Conservation (phyloP, 1,284 basidiomycete genomes). For the Tremellales sp. region DNA sequence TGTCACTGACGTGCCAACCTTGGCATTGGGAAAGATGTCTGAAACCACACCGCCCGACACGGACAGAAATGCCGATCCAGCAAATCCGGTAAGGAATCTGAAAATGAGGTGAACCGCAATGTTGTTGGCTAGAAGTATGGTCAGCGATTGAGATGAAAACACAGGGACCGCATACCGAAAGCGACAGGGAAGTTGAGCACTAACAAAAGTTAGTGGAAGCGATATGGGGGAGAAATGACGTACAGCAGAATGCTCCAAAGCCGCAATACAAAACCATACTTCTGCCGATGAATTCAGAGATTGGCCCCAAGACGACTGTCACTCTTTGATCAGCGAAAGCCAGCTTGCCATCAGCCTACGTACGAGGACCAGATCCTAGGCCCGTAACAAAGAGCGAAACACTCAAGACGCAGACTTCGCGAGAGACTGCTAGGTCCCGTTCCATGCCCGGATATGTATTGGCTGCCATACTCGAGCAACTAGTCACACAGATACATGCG, state of each 20-base stretch:
- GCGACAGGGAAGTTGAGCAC: slow-evolving; percentile 63
- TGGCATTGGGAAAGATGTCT: slow-evolving; percentile 63
- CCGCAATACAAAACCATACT: slow-evolving; percentile 27
- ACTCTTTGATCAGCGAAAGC: slow-evolving; percentile 1
- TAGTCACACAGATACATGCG: slow-evolving; percentile 58
- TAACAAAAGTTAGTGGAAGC: slow-evolving; percentile 29
- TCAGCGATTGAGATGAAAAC: neutral
- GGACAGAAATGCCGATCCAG: slow-evolving; percentile 66
- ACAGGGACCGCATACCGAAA: slow-evolving; percentile 46
- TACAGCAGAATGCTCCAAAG: slow-evolving; percentile 34
- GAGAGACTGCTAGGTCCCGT: slow-evolving; percentile 58
- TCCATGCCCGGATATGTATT: slow-evolving; percentile 63
- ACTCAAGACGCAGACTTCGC: slow-evolving; percentile 66
- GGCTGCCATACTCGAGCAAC: slow-evolving; percentile 65
- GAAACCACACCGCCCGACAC: slow-evolving; percentile 76
- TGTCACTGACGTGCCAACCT: slow-evolving; percentile 60
- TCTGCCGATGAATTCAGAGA: slow-evolving; percentile 59
- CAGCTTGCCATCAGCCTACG: slow-evolving; percentile 7
- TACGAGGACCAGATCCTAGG: slow-evolving; percentile 52
- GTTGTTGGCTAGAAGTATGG: slow-evolving; percentile 18
- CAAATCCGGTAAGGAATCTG: slow-evolving; percentile 65
- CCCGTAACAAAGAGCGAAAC: slow-evolving; percentile 64
- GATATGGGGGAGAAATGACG: slow-evolving; percentile 3
- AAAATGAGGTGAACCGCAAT: slow-evolving; percentile 61
- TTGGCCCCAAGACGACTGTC: slow-evolving; percentile 55